Percentiles rank a stretch among this genome's conserved stretches.
Evolutionary conservation across 129 eudicot species (phyloP).

Genomic region (Tagetes patula): DNA sequence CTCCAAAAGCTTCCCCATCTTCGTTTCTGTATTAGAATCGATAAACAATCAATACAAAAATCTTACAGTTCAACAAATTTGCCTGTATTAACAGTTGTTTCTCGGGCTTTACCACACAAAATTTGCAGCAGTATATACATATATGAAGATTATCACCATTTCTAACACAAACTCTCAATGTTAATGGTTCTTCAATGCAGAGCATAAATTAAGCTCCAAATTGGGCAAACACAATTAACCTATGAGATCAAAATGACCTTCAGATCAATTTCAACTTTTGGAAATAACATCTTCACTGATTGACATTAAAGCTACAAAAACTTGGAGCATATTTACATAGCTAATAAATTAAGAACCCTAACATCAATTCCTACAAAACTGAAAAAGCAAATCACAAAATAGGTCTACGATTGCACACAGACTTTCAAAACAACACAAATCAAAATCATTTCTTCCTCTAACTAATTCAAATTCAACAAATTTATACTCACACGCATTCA

Average conservation of each 20-base stretch:
- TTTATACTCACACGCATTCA: not conserved
- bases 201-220: not conserved
- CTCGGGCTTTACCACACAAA: not conserved
- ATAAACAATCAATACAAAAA: constrained; percentile 9
- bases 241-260: constrained; percentile 11
- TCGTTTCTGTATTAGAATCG: constrained; percentile 56
- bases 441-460: not conserved
- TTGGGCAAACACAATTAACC: not conserved
- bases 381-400: constrained; percentile 15
- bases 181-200: no score
- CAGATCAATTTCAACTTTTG: not conserved
- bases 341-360: constrained; percentile 24
- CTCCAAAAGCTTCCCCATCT: constrained; percentile 85
- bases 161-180: not conserved
- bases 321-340: not conserved
- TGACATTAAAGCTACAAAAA: not conserved
- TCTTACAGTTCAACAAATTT: not conserved
- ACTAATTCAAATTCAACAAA: not conserved
- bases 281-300: not conserved
- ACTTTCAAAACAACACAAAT: not conserved
- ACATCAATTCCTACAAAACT: constrained; percentile 19
- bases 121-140: no score
- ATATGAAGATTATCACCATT: not conserved
- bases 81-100: not conserved
- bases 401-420: not conserved